These are phyloP conservation scores for Phytophthora cactorum DNA, from an alignment of 352 stramenopile species.

Conservation along the genomic window DNA sequence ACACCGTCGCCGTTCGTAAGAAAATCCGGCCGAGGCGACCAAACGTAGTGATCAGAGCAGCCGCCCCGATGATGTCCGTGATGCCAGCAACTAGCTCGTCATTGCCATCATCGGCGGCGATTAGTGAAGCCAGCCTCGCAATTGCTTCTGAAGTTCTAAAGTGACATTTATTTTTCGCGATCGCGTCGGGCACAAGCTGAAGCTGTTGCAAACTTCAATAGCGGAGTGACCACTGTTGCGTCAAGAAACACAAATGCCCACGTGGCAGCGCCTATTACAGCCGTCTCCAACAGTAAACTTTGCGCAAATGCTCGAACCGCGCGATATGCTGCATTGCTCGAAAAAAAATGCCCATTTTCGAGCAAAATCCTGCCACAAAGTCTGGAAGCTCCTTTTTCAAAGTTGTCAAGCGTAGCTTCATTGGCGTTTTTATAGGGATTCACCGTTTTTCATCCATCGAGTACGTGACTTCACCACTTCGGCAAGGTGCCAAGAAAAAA, in stretches of 20 bases:
- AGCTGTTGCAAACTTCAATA: conserved; percentile 3
- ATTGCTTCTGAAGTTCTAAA: background rate
- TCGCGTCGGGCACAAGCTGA: conserved; percentile 1
- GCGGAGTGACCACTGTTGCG: conserved; percentile 6
- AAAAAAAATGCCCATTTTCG: conserved; percentile 1
- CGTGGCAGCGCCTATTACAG: background rate
- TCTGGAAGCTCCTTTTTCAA: background rate
- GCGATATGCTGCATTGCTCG: background rate
- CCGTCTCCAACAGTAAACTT: conserved; percentile 12
- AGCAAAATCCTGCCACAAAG: background rate
- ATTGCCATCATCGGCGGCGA: conserved; percentile 11
- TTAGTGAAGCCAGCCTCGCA: background rate
- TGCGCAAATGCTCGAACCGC: background rate
- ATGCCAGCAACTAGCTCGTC: background rate
- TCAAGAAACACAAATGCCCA: conserved; percentile 6
- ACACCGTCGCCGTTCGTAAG: conserved; percentile 23
- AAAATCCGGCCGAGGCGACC: conserved; percentile 21
- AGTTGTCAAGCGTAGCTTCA: background rate
- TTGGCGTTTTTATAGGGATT: background rate
- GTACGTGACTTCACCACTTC: no score
- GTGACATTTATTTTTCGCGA: conserved; percentile 3
- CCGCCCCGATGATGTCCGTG: conserved; percentile 1
- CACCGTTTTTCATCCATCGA: no score
- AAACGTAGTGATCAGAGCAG: conserved; percentile 1
- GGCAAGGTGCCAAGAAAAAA: background rate